Conservation (phyloP, 148 eudicot genomes). For the Rheum nobile region DNA sequence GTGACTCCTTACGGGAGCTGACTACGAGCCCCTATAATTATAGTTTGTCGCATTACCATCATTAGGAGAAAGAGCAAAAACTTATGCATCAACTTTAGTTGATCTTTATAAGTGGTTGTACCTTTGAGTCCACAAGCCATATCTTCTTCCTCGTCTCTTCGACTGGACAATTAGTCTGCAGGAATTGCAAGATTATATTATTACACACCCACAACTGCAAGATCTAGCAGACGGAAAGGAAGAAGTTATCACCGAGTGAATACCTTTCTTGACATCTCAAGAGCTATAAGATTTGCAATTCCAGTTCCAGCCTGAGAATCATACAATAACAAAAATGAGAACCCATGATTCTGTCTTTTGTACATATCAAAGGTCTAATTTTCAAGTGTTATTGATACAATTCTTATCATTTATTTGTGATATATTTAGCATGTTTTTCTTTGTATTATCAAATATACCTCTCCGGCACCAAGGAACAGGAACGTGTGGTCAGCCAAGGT, state of each 20-base stretch:
- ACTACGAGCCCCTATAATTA: conserved; percentile 60
- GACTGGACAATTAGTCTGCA: conserved; percentile 47
- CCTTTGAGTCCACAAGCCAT: conserved; percentile 95
- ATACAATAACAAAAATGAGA: conserved; percentile 6
- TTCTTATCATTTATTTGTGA: background rate
- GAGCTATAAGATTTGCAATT: conserved; percentile 90
- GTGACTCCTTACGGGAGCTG: conserved; percentile 67
- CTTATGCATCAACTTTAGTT: background rate
- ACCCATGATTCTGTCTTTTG: too few species aligned
- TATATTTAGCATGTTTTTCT: too few species aligned
- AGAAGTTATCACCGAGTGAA: background rate
- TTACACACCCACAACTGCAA: background rate
- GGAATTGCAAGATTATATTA: background rate
- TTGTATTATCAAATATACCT: conserved; percentile 38
- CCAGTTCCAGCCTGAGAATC: conserved; percentile 88
- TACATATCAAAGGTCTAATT: background rate
- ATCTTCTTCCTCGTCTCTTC: conserved; percentile 77
- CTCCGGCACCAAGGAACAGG: conserved; percentile 92
- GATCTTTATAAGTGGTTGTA: conserved; percentile 4
- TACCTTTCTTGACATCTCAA: conserved; percentile 73
- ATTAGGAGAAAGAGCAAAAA: background rate
- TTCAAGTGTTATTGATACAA: background rate
- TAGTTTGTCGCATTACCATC: background rate
- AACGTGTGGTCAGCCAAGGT: conserved; percentile 75
- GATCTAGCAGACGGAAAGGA: background rate